Evolutionary conservation across 768 basidiomycete genomes (phyloP).

Genomic region (Lactarius hatsudake): DNA sequence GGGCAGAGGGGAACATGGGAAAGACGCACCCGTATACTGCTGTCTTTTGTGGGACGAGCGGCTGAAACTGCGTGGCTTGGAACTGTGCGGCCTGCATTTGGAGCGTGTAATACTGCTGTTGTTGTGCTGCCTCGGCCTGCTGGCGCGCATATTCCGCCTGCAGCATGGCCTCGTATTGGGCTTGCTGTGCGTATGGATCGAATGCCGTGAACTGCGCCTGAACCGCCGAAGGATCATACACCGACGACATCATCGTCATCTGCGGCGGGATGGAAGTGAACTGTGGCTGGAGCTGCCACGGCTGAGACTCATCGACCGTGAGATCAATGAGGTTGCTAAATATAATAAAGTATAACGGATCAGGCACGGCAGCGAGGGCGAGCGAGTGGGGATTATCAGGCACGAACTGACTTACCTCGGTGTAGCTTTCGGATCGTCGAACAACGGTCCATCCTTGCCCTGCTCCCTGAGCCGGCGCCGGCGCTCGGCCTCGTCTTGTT

Average conservation of each 20-base stretch:
- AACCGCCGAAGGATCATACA: constrained; percentile 21
- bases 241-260: constrained; percentile 2
- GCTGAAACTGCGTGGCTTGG: constrained; percentile 8
- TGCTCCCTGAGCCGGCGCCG: constrained; percentile 59
- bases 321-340: constrained; percentile 19
- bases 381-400: constrained; percentile 30
- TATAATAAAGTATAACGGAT: constrained; percentile 6
- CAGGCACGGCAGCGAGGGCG: constrained; percentile 4
- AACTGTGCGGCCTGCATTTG: constrained; percentile 52
- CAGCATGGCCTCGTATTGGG: constrained; percentile 78
- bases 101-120: constrained; percentile 44
- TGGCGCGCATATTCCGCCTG: constrained; percentile 71
- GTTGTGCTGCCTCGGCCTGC: constrained; percentile 46
- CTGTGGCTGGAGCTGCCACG: constrained; percentile 31
- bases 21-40: constrained; percentile 50
- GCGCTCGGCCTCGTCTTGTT: constrained; percentile 82
- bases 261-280: constrained; percentile 26
- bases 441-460: constrained; percentile 65
- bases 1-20: background rate
- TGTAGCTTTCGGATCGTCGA: constrained; percentile 64
- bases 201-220: constrained; percentile 63
- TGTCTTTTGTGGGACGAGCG: constrained; percentile 34
- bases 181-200: constrained; percentile 87
- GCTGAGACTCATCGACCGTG: constrained; percentile 26
- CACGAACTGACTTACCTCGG: constrained; percentile 48